These are phyloP conservation scores for Rhodamnia rubescens DNA, from an alignment of 345 rosid species.

Conservation along the genomic window DNA sequence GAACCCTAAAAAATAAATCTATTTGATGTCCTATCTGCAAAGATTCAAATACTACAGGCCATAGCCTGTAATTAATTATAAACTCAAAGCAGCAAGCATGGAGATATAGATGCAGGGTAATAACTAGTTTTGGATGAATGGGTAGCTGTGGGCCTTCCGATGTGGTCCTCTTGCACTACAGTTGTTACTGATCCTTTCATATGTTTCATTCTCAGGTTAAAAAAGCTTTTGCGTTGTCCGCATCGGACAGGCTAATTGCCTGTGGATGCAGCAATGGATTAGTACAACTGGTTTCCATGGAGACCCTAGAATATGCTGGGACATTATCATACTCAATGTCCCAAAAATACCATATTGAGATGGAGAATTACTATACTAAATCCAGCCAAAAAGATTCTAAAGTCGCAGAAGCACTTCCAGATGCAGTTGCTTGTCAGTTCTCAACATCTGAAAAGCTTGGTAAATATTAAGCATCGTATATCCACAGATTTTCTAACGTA, in stretches of 20 bases:
- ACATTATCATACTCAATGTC: conserved; percentile 38
- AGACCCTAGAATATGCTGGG: conserved; percentile 33
- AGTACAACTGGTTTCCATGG: conserved; percentile 37
- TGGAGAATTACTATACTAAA: conserved; percentile 1
- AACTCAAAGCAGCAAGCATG: neutral
- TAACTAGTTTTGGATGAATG: neutral
- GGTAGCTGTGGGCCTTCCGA: neutral
- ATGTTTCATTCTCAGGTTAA: conserved; percentile 45
- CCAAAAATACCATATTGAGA: conserved; percentile 19
- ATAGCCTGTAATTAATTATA: neutral
- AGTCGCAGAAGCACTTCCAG: conserved; percentile 26
- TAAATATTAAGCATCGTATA: conserved; percentile 4
- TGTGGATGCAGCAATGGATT: conserved; percentile 72
- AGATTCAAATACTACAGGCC: neutral
- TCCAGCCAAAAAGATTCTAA: conserved; percentile 14
- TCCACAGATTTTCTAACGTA: neutral
- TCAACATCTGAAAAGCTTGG: conserved; percentile 49
- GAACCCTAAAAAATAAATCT: neutral
- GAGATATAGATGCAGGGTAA: neutral
- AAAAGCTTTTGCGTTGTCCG: conserved; percentile 58
- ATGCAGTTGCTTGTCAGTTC: conserved; percentile 84
- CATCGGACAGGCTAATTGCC: conserved; percentile 53
- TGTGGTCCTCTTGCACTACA: neutral
- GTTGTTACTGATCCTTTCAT: neutral
- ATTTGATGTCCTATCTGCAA: neutral